These are phyloP conservation scores for Aegle marmelos DNA, from an alignment of 345 rosid species.

Conservation along the genomic window DNA sequence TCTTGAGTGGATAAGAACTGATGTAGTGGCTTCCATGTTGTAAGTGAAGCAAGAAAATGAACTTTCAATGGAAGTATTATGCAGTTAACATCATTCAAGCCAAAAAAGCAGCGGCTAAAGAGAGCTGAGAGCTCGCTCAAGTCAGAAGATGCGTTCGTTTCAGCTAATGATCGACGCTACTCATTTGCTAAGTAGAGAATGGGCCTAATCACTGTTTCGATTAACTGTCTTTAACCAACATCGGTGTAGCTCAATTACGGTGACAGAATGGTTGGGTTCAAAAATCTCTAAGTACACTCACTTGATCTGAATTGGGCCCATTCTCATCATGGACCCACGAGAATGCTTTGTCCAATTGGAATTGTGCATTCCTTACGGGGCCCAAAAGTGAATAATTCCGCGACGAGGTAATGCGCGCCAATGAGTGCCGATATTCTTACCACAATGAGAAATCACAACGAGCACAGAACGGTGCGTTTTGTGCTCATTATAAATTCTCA, in stretches of 20 bases:
- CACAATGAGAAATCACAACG: too few relatives aligned
- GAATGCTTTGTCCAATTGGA: background rate
- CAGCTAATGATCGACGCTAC: background rate
- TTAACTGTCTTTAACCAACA: background rate
- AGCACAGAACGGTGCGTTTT: too few relatives aligned
- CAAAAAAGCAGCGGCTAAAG: background rate
- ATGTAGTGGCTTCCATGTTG: conserved; percentile 55
- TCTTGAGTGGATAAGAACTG: conserved; percentile 51
- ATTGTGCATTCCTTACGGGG: background rate
- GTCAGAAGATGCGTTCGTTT: background rate
- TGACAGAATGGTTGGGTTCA: background rate
- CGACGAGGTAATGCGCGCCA: accelerated
- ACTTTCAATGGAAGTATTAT: background rate
- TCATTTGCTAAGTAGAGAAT: background rate
- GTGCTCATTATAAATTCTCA: too few relatives aligned
- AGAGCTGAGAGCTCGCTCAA: conserved; percentile 24
- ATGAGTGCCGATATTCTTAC: too few relatives aligned
- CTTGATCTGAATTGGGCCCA: background rate
- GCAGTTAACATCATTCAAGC: background rate
- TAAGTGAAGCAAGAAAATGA: background rate
- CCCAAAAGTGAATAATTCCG: too few relatives aligned
- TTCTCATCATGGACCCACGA: background rate
- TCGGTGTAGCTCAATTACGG: background rate
- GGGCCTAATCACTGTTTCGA: background rate
- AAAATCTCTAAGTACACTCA: background rate